phyloP scores from a whole-genome alignment of 352 stramenopile genomes.

The Phytophthora crassamura region DNA sequence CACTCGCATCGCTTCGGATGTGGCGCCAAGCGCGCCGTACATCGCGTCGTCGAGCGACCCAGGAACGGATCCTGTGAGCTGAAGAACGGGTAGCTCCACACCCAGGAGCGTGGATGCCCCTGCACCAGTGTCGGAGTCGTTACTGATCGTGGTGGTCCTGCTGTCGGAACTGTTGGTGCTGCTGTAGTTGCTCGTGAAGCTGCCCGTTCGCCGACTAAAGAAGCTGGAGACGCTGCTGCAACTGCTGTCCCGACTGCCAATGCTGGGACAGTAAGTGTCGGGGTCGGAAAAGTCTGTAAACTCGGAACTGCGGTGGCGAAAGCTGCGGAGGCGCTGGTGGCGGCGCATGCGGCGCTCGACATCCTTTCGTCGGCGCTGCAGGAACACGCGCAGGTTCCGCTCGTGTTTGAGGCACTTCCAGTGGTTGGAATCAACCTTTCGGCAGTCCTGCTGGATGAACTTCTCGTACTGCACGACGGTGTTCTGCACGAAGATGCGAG shows the following conservation, averaged over 20 bases:
- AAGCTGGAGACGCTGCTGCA: constrained; percentile 37
- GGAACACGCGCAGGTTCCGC: constrained; percentile 53
- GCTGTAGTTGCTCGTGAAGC: constrained; percentile 36
- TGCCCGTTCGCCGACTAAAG: constrained; percentile 35
- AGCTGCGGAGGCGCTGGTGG: constrained; percentile 29
- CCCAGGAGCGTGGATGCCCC: constrained; percentile 7
- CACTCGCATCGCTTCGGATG: constrained; percentile 53
- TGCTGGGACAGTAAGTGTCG: constrained; percentile 21
- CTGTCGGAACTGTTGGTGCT: constrained; percentile 41
- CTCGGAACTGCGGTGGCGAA: constrained; percentile 31
- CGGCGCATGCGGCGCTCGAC: constrained; percentile 40
- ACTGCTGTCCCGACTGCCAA: constrained; percentile 34
- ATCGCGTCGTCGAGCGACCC: constrained; percentile 67
- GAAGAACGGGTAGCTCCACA: constrained; percentile 45
- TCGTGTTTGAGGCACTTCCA: constrained; percentile 66
- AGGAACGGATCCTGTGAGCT: constrained; percentile 54
- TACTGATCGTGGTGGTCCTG: constrained; percentile 19
- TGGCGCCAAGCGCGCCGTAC: constrained; percentile 54
- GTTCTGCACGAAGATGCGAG: constrained; percentile 56
- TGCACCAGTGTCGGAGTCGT: constrained; percentile 25
- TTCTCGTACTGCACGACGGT: constrained; percentile 59
- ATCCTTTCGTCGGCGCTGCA: constrained; percentile 47
- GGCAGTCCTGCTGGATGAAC: constrained; percentile 50
- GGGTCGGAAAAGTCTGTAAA: constrained; percentile 30
- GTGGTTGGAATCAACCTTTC: constrained; percentile 45